These are phyloP conservation scores for Diddensiella caesifluorescens DNA, from an alignment of 805 yeast genomes.

Conservation along the genomic window DNA sequence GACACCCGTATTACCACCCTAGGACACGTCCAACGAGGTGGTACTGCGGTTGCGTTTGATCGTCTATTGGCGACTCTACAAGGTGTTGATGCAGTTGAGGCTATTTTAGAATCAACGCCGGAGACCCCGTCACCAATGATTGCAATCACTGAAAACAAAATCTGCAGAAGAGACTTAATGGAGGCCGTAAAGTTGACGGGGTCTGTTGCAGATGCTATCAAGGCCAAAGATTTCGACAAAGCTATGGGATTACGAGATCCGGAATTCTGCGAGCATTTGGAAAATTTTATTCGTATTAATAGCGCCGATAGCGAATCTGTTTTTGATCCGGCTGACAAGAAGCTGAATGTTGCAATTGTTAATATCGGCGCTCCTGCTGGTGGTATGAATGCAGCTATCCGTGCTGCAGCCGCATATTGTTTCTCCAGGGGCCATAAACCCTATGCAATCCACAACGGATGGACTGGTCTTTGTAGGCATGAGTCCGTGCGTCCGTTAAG, in stretches of 20 bases:
- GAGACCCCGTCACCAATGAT: constrained; percentile 93
- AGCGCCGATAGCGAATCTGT: constrained; percentile 61
- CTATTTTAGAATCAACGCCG: constrained; percentile 83
- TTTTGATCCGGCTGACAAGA: constrained; percentile 51
- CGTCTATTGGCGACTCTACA: constrained; percentile 88
- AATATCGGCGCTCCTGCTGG: constrained; percentile 98
- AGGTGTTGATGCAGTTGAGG: constrained; percentile 96
- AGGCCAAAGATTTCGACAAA: constrained; percentile 66
- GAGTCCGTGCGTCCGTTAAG: constrained; percentile 69
- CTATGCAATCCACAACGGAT: constrained; percentile 90
- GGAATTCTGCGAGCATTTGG: constrained; percentile 75
- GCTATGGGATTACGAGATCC: constrained; percentile 87
- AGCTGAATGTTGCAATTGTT: constrained; percentile 74
- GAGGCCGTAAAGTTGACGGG: constrained; percentile 87
- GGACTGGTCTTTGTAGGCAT: constrained; percentile 84
- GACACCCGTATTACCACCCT: constrained; percentile 93
- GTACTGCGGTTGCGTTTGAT: constrained; percentile 94
- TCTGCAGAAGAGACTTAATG: constrained; percentile 76
- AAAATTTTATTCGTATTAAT: constrained; percentile 66
- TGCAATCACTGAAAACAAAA: constrained; percentile 80
- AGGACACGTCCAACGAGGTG: constrained; percentile 99
- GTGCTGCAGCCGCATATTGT: constrained; percentile 87
- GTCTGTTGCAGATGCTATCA: constrained; percentile 86
- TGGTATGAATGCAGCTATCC: constrained; percentile 86
- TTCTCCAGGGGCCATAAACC: constrained; percentile 85